Percentiles rank a stretch among this genome's conserved stretches.
phyloP scores from a whole-genome alignment of 257 asterid species.

The Nicotiana paniculata region DNA sequence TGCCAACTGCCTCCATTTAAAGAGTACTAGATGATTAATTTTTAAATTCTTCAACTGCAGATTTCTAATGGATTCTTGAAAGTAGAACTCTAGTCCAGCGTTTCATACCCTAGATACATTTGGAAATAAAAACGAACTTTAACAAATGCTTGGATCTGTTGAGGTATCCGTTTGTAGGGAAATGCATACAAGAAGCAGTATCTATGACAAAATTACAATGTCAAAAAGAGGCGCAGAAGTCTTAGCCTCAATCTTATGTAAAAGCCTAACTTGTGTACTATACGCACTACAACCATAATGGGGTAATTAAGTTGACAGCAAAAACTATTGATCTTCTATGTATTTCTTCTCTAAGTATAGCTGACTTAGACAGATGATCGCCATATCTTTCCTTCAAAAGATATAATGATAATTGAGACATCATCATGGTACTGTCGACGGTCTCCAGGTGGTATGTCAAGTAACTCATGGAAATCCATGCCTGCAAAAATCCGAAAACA shows the following conservation, averaged over 20 bases:
- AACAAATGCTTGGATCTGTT: too few species aligned
- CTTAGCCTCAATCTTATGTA: background rate
- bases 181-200: too few species aligned
- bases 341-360: constrained; percentile 6
- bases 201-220: too few species aligned
- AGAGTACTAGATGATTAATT: background rate
- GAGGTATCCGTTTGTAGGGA: too few species aligned
- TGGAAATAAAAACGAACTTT: too few species aligned
- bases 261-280: background rate
- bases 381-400: constrained; percentile 91
- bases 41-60: background rate
- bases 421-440: constrained; percentile 82
- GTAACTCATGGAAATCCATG: constrained; percentile 68
- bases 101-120: too few species aligned
- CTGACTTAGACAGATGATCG: constrained; percentile 48
- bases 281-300: background rate
- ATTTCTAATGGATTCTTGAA: background rate
- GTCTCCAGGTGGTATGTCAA: constrained; percentile 87
- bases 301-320: background rate
- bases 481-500: constrained; percentile 32
- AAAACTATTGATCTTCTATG: background rate
- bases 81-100: background rate
- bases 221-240: too few species aligned
- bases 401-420: constrained; percentile 74
- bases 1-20: constrained; percentile 1